Evolutionary conservation across 176 grass and related monocot species (phyloP).

Genomic region (Hsuehochloa calcarea): DNA sequence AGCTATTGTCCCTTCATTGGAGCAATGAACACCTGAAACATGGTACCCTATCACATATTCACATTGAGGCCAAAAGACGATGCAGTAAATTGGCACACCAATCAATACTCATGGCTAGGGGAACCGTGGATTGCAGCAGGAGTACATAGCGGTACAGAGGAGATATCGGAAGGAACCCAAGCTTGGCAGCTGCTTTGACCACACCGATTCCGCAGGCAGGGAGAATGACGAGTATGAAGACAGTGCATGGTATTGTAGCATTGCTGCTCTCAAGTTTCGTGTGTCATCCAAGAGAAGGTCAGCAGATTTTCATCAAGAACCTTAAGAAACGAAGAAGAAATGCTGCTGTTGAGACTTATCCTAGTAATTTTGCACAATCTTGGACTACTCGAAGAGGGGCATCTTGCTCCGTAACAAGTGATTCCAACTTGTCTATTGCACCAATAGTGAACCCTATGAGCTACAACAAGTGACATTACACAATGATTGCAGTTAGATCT

Average conservation of each 20-base stretch:
- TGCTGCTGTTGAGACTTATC: slow-evolving; percentile 16
- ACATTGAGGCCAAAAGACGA: too few relatives aligned
- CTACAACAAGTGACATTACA: slow-evolving; percentile 11
- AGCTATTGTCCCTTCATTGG: slow-evolving; percentile 48
- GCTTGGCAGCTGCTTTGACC: slow-evolving; percentile 38
- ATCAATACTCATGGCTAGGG: slow-evolving; percentile 57
- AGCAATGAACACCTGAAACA: neutral
- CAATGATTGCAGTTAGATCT: neutral
- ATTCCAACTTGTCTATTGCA: slow-evolving; percentile 33
- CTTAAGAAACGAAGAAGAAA: neutral
- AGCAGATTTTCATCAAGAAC: neutral
- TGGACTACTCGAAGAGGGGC: slow-evolving; percentile 44
- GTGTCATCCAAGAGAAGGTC: neutral
- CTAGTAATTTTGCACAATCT: slow-evolving; percentile 45
- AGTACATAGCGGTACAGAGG: slow-evolving; percentile 55
- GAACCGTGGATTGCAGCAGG: slow-evolving; percentile 61
- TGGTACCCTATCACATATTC: neutral
- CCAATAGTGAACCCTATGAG: slow-evolving; percentile 45
- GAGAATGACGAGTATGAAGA: slow-evolving; percentile 60
- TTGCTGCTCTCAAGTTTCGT: slow-evolving; percentile 33
- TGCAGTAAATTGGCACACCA: slow-evolving; percentile 8
- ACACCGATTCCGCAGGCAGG: slow-evolving; percentile 46
- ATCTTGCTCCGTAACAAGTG: slow-evolving; percentile 37
- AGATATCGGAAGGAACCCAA: slow-evolving; percentile 60
- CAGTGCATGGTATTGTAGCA: slow-evolving; percentile 58